Evolutionary conservation across 2,329 filamentous ascomycete species (phyloP).

Genomic region (Colletotrichum viniferum): DNA sequence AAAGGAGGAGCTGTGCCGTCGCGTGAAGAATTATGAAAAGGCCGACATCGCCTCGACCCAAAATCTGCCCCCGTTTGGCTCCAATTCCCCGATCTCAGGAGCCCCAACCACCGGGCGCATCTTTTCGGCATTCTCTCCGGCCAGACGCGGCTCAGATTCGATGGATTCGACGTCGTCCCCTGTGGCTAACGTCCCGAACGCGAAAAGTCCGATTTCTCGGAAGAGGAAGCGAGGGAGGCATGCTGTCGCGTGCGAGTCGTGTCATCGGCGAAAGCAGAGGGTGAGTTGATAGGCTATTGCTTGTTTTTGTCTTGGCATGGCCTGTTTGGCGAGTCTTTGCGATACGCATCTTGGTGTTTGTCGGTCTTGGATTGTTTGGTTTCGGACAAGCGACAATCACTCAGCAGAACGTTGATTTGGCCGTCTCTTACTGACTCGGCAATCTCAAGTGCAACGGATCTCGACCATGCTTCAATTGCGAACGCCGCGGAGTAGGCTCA

Average conservation of each 20-base stretch:
- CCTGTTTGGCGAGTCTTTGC: not conserved
- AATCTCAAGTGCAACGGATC: constrained; percentile 11
- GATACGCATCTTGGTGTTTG: not conserved
- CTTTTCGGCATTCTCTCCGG: not conserved
- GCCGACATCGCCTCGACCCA: constrained; percentile 12
- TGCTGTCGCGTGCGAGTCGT: constrained; percentile 19
- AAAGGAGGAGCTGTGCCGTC: not conserved
- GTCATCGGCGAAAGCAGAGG: constrained; percentile 18
- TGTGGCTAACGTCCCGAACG: not conserved
- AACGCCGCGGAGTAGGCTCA: not conserved
- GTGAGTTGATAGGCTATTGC: not conserved
- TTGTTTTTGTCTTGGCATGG: not conserved
- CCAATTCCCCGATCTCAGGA: constrained; percentile 9
- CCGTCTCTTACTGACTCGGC: not conserved
- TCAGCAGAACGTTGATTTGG: fast-evolving
- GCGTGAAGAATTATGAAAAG: constrained; percentile 1
- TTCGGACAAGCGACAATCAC: not conserved
- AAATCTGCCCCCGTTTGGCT: not conserved
- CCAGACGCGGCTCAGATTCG: not conserved
- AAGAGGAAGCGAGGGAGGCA: constrained; percentile 17
- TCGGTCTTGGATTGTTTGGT: not conserved
- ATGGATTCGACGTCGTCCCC: not conserved
- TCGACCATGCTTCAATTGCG: constrained; percentile 16
- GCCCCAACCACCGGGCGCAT: not conserved
- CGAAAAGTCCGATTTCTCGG: not conserved